Base-by-base conservation (phyloP, 768 basidiomycete genomes). In the Lactifluus rugatus region DNA sequence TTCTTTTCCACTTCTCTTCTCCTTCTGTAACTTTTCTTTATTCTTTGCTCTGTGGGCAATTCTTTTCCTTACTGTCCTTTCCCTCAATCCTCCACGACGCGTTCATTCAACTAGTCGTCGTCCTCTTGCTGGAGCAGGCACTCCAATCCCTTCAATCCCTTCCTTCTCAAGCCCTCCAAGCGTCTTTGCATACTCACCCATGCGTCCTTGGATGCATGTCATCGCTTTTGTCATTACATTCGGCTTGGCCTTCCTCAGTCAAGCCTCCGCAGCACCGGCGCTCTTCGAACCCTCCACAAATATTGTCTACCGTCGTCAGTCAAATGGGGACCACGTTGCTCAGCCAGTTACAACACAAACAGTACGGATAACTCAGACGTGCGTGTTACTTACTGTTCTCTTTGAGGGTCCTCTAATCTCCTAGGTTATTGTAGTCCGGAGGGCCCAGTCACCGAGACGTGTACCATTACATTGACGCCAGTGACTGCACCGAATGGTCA, bases 321-420 rank as follows among this genome's bases (percentile, higher is more conserved):
- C 16, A 47, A 57, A 58, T 25, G 67, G 56, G 21, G 57, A 68
- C 14, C 57, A 68, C 11, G 62, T 72, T 32, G 58, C 68, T 10
- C 66, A 69, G 6, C 67, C 75, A 19, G 70, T 72, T 5, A 71
- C 73, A 14, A 54, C 76, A 4, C 70, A 69, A 39, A 76, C 75
- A 5, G 70, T 68, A 44, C 66, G 63, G 52, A 70, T 67, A 23
- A 60, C 72, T 16, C 66, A 76, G 61, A 77, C 74, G 77, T 78
- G 65, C 67, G 77, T 72, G 16, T n/a, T 32, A 4, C 31, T n/a
- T 32, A 4, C 31, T 5, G 6, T n/a, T 5, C 10, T 46, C 25
- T 26, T 36, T 7, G 41, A 19, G 19, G 17, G 32, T 17, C 16
- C 17, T 37, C 8, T 28, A 23, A 45, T 41, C 19, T 34, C 41